Evolutionary conservation across 2,329 filamentous ascomycete genomes (phyloP), one percentile per base, ranked within the genome.

Genomic region (Stagonosporopsis cucurbitacearum): DNA sequence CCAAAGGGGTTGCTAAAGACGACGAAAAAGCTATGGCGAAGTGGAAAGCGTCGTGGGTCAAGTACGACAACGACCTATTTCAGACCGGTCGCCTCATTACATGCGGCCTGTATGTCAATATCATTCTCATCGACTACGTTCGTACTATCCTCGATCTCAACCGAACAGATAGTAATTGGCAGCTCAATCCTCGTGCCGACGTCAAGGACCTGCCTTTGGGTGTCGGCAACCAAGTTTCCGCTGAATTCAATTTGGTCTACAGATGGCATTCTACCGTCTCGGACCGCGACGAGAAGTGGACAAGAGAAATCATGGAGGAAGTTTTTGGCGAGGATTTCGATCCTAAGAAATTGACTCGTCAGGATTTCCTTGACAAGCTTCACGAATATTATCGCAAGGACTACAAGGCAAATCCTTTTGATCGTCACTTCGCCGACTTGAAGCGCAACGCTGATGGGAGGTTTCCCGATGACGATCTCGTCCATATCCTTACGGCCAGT

Each of bases 171-270:
- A 90, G 88, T 2, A 89, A 87, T 3, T 96, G 91, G 90, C 91
- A 88, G 1, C 81, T 96, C 26, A 90, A 95, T 66, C 91, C 91
- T 1, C 83, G 91, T 22, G 83, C 85, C 12, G 85, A 89, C 63
- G 89, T 88, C 74, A 80, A 81, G 28, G 74, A 82, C 2, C 83
- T 88, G 0, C 86, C 90, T 40, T 82, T 86, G 22, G 92, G 90
- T 37, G 85, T 89, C 0, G 92, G 92, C 46, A 96, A 95, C 67
- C 87, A 89, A 62, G 90, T 94, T 5, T 94, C 90, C 0, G 90
- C 89, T 3, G 92, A 96, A 77, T 96, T 96, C 81, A 96, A 95
- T 70, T 81, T 96, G 9, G 89, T 90, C 63, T 96, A 96, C 74
- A 84, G 91, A 60, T 96, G 91, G 91, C 91, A 96, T 78, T 91